Evolutionary conservation across 2,329 filamentous ascomycete species (phyloP), one percentile per base, ranked within the genome.

Genomic region (Chaetomium sp.): DNA sequence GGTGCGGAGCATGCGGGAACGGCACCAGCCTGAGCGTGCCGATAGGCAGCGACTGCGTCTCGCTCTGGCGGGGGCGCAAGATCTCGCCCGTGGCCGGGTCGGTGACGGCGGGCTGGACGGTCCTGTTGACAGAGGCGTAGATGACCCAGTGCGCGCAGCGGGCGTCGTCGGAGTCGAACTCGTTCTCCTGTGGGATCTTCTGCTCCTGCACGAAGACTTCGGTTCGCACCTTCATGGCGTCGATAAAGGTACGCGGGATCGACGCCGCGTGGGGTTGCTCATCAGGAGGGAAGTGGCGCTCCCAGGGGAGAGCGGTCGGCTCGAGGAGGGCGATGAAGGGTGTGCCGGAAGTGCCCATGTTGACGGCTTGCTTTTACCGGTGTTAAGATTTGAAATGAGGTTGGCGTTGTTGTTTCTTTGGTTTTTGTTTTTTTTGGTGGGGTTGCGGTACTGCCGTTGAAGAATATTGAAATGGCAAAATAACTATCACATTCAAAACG

Each of bases 1-100:
- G 82, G 70, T 92, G 83, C 36, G 83, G 75, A 8, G 75, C 73
- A 65, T 95, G 88, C 1, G 89, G 89, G 51, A 90, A 90, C 0
- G 91, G 91, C 0, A 95, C 87, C 9, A 95, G 76, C 27, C 91
- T 84, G 57, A 95, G 79, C 1, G 87, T 89, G 6, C 86, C 90
- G 52, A 92, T 82, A 48, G 90, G 81, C 32, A 70, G 73, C 61
- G 68, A 69, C 40, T 66, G 65, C 19, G 75, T 78, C 53, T 69
- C 72, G 67, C 75, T 78, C 60, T 68, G 70, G 49, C 74, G 71
- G n/a, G 71, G 72, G 14, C 68, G 69, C 46, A 73, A 47, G 40
- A 78, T 65, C 37, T 71, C 69, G 55, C 72, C 73, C n/a, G 63
- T 72, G 5, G 65, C 64, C 5, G 72, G 69, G 64, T 80, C 74